Evolutionary conservation across 2,329 filamentous ascomycete genomes (phyloP), one percentile per base, ranked within the genome.

Genomic region (Botrytis fragariae): DNA sequence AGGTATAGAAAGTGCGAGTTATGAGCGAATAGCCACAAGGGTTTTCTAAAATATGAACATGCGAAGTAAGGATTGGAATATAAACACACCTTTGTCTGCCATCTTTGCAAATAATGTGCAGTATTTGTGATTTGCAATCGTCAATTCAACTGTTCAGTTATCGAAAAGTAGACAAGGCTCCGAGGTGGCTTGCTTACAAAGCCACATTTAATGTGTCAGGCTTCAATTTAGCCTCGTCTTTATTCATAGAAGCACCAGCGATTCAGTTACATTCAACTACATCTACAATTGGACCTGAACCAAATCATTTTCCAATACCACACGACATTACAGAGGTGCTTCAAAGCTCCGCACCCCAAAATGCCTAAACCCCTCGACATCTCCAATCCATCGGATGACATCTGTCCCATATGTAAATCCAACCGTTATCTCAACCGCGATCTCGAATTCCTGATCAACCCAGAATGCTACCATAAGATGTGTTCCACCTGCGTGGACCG

Each of bases 381-480:
- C 25, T 62, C 60, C 25, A 39, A 80, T 61, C 76, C 79, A 22
- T 78, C 79, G 5, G 78, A 82, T 69, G 94, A 98, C 83, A 92
- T 95, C 81, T 99, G 96, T 84, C 96, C 95, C 73, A 93, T 98
- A 78, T 99, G 96, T 92, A 98, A 98, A 84, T 97, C 94, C 74
- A 93, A 93, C 74, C 93, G 94, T 77, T 98, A 98, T 86, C 92
- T 98, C 80, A 98, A 98, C 86, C 91, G 91, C 75, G 92, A 94
- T 84, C 95, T 99, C 89, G 89, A 92, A 77, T 98, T 99, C 84
- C 92, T 96, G 78, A 95, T 99, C 85, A 98, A 98, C 82, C 94
- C 95, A 14, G 94, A 97, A 86, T 99, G 96, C 88, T 99, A 99
- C 86, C 96, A 99, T 86, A 94, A 94, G 78, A 98, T 99, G 93